These are phyloP conservation scores for Spergularia bocconei DNA, from an alignment of 148 eudicot species.

Conservation along the genomic window DNA sequence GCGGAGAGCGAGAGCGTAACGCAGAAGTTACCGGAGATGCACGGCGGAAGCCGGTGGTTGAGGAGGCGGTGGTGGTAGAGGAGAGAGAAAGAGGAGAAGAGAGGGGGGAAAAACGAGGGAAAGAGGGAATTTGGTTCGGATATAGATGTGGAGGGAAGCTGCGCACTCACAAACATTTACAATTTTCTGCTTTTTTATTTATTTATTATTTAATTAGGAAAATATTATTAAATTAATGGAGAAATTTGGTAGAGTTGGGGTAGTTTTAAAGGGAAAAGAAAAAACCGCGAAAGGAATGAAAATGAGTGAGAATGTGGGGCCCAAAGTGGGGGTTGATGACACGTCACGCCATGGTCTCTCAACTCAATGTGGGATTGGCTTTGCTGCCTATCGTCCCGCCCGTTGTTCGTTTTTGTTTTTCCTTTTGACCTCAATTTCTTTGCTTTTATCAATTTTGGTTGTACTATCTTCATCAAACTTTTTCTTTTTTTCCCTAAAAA, in stretches of 20 bases:
- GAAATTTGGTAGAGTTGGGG: neutral
- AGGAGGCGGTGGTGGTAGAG: neutral
- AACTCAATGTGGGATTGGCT: too few species aligned
- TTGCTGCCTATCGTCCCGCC: too few species aligned
- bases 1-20: neutral
- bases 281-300: neutral
- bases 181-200: neutral
- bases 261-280: neutral
- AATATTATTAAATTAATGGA: neutral
- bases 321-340: neutral
- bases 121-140: conserved; percentile 29
- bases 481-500: neutral
- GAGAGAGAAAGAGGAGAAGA: neutral
- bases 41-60: neutral
- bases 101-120: conserved; percentile 6
- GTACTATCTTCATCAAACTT: neutral
- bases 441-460: neutral
- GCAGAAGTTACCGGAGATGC: neutral
- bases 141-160: conserved; percentile 29
- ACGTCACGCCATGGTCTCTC: neutral
- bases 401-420: neutral
- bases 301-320: neutral
- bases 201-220: too few species aligned
- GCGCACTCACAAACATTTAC: neutral
- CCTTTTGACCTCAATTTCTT: neutral